Base-by-base conservation (phyloP, 257 asterid species). In the Linderniella brevidens region DNA sequence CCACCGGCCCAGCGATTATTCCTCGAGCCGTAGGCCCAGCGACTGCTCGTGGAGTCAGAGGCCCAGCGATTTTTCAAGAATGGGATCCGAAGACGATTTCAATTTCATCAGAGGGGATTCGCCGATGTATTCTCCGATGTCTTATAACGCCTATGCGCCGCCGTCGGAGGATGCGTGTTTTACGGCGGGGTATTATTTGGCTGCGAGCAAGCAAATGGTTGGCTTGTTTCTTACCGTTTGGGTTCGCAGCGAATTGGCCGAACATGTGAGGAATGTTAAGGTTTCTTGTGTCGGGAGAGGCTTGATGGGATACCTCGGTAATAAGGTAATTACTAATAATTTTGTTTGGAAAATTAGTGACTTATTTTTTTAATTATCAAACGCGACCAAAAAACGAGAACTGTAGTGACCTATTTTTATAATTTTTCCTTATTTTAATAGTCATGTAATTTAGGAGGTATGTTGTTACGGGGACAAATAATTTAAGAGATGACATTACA, bases 151-250 rank as follows among this genome's bases (percentile, higher is more conserved):
- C 11, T 70, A 70, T 49, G 71, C 74, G 4, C 76, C 74, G 4
- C 76, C 82, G 2, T 46, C 49, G 0, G 94, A 82, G 8, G 90
- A 82, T 32, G 66, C 66, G 1, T 47, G 52, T 41, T 18, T 69
- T 43, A 17, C 52, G 56, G 73, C 73, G 3, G 78, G 77, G 63
- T 90, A 90, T 71, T 73, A 88, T 42, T 60, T 85, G 41, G 93
- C 85, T 15, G 80, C 93, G n/a, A 79, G 93, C 47, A 90, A 90
- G 72, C 96, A 90, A 70, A 90, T 90, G 99, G 99, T 90, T 37
- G 99, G 99, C 19, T 47, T 90, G 60, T 90, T 68, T 65, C 93
- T 90, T 53, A 90, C 93, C 0, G 78, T 90, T 45, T 90, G 99
- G 99, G 96, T 90, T 19, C 84, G 94, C 17, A 74, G 82, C 44